phyloP scores from a whole-genome alignment of 2,329 filamentous ascomycete species.

The Fonsecaea pugnacius region DNA sequence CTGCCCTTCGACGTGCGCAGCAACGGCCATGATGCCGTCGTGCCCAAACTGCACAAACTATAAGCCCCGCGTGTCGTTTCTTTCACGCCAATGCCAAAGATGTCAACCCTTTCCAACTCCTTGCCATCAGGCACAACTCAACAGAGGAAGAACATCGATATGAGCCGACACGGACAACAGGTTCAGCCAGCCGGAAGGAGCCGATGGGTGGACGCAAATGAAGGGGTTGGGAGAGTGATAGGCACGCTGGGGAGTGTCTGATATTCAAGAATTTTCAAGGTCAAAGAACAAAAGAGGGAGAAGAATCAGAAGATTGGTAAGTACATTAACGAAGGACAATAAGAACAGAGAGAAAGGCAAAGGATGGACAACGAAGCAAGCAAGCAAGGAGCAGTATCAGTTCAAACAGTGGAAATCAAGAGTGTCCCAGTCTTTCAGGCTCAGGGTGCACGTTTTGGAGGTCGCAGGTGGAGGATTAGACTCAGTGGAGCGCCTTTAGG shows the following conservation, averaged over 20 bases:
- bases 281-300: not conserved
- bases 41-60: not conserved
- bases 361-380: slow-evolving; percentile 10
- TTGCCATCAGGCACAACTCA: slow-evolving; percentile 23
- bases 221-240: not conserved
- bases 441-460: slow-evolving; percentile 11
- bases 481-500: slow-evolving; percentile 3
- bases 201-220: slow-evolving; percentile 13
- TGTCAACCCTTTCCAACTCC: slow-evolving; percentile 16
- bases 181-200: slow-evolving; percentile 10
- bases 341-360: slow-evolving; percentile 13
- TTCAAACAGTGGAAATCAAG: slow-evolving; percentile 19
- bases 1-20: slow-evolving; percentile 29
- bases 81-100: slow-evolving; percentile 16
- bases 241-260: not conserved
- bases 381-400: slow-evolving; percentile 8
- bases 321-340: slow-evolving; percentile 24
- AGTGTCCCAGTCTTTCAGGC: slow-evolving; percentile 2
- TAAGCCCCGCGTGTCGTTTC: slow-evolving; percentile 6
- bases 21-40: slow-evolving; percentile 11
- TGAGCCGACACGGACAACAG: slow-evolving; percentile 6
- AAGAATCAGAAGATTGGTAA: slow-evolving; percentile 6
- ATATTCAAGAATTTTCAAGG: not conserved
- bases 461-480: slow-evolving; percentile 3
- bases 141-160: slow-evolving; percentile 7